These are phyloP conservation scores for Schoenoplectus tabernaemontani DNA, from an alignment of 202 grass and related monocot genomes.

Conservation along the genomic window DNA sequence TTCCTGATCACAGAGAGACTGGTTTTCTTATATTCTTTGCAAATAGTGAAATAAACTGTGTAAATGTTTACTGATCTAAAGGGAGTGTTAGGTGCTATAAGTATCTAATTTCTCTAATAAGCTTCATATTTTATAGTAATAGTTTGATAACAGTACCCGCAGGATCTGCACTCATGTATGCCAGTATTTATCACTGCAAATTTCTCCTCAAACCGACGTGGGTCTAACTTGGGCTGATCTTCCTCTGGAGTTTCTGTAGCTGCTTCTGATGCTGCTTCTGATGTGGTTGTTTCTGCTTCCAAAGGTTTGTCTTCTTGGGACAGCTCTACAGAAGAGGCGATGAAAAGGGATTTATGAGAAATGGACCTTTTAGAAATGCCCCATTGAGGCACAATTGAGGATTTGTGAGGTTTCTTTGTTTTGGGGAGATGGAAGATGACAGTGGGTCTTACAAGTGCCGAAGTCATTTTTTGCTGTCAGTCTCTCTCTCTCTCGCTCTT, in stretches of 20 bases:
- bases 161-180: slow-evolving; percentile 80
- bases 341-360: slow-evolving; percentile 21
- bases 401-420: slow-evolving; percentile 27
- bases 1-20: neutral
- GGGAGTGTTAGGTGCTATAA: neutral
- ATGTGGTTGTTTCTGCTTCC: slow-evolving; percentile 1
- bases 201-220: slow-evolving; percentile 62
- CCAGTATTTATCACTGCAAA: slow-evolving; percentile 89
- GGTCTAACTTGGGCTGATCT: slow-evolving; percentile 37
- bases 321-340: slow-evolving; percentile 53
- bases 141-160: slow-evolving; percentile 27
- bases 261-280: neutral
- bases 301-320: slow-evolving; percentile 82
- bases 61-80: neutral
- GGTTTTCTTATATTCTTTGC: neutral
- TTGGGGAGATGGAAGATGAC: slow-evolving; percentile 22
- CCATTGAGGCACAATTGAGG: slow-evolving; percentile 15
- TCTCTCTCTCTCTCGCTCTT: neutral
- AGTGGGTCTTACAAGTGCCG: slow-evolving; percentile 38
- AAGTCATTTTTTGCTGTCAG: slow-evolving; percentile 39
- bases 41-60: neutral
- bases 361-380: slow-evolving; percentile 2
- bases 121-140: neutral
- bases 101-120: neutral
- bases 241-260: neutral